Percentiles rank a stretch among this genome's conserved stretches.
phyloP scores from a whole-genome alignment of 495 filamentous ascomycete species.

The Penicillium mononematosum region DNA sequence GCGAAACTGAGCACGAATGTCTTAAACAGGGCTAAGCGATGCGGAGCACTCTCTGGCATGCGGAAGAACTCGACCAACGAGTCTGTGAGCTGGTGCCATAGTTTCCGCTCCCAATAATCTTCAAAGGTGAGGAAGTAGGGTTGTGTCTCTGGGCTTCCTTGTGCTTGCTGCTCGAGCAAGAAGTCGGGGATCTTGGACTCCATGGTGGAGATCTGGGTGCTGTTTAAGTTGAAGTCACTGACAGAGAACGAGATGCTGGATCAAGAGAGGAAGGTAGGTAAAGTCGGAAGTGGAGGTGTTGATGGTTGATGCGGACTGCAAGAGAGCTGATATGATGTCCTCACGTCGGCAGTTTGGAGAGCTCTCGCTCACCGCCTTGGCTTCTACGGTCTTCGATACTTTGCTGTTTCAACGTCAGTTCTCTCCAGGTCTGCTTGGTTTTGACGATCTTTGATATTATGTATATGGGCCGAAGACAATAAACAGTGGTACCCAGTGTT shows the following conservation, averaged over 20 bases:
- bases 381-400: slow-evolving; percentile 8
- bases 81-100: slow-evolving; percentile 99
- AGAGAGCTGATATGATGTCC: slow-evolving; percentile 17
- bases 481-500: neutral
- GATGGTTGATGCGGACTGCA: slow-evolving; percentile 13
- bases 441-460: neutral
- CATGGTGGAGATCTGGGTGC: slow-evolving; percentile 49
- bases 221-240: neutral
- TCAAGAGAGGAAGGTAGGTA: neutral
- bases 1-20: slow-evolving; percentile 94
- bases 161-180: slow-evolving; percentile 79
- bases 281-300: slow-evolving; percentile 10
- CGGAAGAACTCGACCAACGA: slow-evolving; percentile 86
- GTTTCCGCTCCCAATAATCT: slow-evolving; percentile 95
- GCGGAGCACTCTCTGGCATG: slow-evolving; percentile 70
- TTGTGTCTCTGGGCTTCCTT: slow-evolving; percentile 83
- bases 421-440: neutral
- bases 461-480: neutral
- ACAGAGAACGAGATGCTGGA: neutral
- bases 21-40: slow-evolving; percentile 87
- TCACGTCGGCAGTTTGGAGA: slow-evolving; percentile 12
- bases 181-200: slow-evolving; percentile 88
- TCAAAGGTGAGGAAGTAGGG: slow-evolving; percentile 87
- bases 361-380: slow-evolving; percentile 11
- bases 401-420: neutral